phyloP scores from a whole-genome alignment of 768 basidiomycete species.

The Amanita exitialis region DNA sequence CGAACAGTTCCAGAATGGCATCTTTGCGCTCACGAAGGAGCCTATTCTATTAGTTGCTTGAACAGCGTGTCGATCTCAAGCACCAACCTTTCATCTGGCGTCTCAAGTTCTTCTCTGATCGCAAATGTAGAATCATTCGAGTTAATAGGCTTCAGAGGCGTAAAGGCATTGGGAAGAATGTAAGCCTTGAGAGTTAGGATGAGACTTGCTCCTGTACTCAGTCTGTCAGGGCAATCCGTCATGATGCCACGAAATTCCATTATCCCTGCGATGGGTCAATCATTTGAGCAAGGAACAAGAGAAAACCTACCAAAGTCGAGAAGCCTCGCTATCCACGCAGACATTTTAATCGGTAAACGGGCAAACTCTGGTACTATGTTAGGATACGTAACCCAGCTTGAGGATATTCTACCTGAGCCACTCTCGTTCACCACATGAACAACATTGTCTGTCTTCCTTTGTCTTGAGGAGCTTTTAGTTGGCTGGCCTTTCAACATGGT shows the following conservation, averaged over 20 bases:
- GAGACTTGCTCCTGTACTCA: constrained; percentile 69
- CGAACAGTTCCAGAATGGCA: constrained; percentile 65
- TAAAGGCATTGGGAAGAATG: constrained; percentile 62
- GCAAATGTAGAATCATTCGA: constrained; percentile 25
- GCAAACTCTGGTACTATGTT: constrained; percentile 54
- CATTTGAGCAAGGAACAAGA: background rate
- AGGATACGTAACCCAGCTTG: background rate
- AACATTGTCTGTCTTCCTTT: constrained; percentile 51
- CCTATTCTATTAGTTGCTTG: constrained; percentile 13
- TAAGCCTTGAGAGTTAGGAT: constrained; percentile 70
- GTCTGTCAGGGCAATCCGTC: constrained; percentile 63
- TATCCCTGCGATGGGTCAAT: constrained; percentile 30
- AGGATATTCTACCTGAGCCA: constrained; percentile 45
- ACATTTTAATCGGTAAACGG: constrained; percentile 57
- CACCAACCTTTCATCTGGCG: constrained; percentile 54
- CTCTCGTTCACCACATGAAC: constrained; percentile 51
- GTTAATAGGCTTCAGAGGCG: constrained; percentile 25
- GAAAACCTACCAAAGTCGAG: constrained; percentile 51
- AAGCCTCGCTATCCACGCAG: constrained; percentile 65
- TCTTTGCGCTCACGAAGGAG: constrained; percentile 72
- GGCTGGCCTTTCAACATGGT: constrained; percentile 57
- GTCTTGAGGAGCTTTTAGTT: constrained; percentile 30
- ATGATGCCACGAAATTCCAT: constrained; percentile 63
- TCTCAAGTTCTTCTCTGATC: constrained; percentile 76
- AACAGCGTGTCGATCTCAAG: background rate